Evolutionary conservation across 163 green algal genomes (phyloP), one percentile per base, ranked within the genome.

Genomic region (Chloromonas sp.): DNA sequence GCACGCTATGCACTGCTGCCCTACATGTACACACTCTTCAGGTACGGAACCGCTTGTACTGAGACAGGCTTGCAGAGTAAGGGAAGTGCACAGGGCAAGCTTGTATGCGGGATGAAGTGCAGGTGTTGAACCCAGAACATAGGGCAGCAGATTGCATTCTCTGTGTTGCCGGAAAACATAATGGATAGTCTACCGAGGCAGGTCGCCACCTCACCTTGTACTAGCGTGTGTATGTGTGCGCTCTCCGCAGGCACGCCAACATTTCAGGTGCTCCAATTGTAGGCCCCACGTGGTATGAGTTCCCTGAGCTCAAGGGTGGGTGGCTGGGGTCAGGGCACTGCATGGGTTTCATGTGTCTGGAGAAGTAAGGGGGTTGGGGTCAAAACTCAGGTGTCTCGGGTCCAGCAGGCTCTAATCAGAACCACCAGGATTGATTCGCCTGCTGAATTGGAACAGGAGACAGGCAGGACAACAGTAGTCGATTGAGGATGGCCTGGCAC

Each of bases 11-110:
- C 87, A 14, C 88, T 99, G 83, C 90, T 99, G 89, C 97, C 97
- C n/a, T 98, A 99, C 92, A 90, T 99, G 1, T 99, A 99, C 94
- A 99, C 96, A 1, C 89, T 98, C 3, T 99, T 99, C 92, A 88
- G 92, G 82, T 87, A 81, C 2, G 82, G 36, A 36, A 36, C 36
- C 36, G 15, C 1, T 76, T 70, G 81, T 81, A 60, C 14, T 81
- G 14, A 13, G 77, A 81, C 14, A 11, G 77, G 11, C 3, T 13
- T 81, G 77, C 57, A 13, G 11, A 3, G 77, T 81, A 3, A 36
- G 36, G 36, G 36, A 36, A 36, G 36, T 36, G 36, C 36, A 36
- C 36, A 36, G 36, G 36, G 36, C 36, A 36, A 36, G 36, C 36
- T 36, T 36, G 36, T 36, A 36, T 36, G 36, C 36, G 36, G 36